Evolutionary conservation across 108 stramenopile genomes (phyloP).

Genomic region (Seminavis robusta): DNA sequence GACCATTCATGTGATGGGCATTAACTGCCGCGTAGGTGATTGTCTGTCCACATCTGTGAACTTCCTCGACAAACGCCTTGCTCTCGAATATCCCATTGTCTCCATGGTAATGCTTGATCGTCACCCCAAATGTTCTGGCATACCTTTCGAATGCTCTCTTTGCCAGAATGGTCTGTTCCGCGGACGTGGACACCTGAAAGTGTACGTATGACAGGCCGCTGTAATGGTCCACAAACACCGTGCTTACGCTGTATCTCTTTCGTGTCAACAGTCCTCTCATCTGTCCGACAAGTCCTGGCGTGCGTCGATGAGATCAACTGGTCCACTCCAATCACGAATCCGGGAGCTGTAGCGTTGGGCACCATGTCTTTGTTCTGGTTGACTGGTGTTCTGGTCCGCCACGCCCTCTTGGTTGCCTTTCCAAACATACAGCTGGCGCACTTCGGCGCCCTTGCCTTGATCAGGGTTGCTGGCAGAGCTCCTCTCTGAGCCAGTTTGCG

Average conservation of each 20-base stretch:
- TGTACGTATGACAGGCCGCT: conserved; percentile 24
- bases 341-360: too few relatives aligned
- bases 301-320: conserved; percentile 34
- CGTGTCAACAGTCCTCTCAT: conserved; percentile 30
- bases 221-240: conserved; percentile 34
- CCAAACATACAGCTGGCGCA: conserved; percentile 27
- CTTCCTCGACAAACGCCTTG: conserved; percentile 14
- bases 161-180: conserved; percentile 29
- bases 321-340: conserved; percentile 37
- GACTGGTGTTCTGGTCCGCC: conserved; percentile 9
- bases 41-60: conserved; percentile 13
- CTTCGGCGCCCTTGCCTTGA: conserved; percentile 17
- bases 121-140: conserved; percentile 2
- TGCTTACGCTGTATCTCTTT: conserved; percentile 29
- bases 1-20: conserved; percentile 52
- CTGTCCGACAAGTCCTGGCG: conserved; percentile 49
- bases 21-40: conserved; percentile 45
- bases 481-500: conserved; percentile 28
- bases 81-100: conserved; percentile 55
- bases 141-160: conserved; percentile 41
- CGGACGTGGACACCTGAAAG: conserved; percentile 20
- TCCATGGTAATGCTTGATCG: conserved; percentile 40
- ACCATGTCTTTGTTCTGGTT: too few relatives aligned
- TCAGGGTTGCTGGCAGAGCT: conserved; percentile 17
- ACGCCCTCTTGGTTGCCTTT: background rate